phyloP scores from a whole-genome alignment of 257 asterid genomes.

The Jacaranda mimosifolia region DNA sequence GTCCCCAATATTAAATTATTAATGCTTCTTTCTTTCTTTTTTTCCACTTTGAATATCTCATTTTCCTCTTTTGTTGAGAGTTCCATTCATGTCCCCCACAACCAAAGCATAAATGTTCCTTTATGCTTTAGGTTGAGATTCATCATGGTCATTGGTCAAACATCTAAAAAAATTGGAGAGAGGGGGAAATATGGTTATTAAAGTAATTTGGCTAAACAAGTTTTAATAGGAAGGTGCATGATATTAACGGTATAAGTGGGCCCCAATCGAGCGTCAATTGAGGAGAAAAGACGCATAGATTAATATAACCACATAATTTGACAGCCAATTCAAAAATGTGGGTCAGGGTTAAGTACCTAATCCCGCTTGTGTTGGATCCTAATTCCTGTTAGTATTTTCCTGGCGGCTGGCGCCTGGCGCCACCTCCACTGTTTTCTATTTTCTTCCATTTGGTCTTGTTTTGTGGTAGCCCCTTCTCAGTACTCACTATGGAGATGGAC shows the following conservation, averaged over 20 bases:
- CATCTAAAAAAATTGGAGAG: neutral
- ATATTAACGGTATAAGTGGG: neutral
- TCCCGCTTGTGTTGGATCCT: slow-evolving; percentile 37
- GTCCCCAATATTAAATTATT: neutral
- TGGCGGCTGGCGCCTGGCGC: neutral
- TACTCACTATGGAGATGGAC: neutral
- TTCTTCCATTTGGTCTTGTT: neutral
- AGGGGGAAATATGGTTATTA: neutral
- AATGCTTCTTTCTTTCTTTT: neutral
- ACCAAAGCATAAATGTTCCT: neutral
- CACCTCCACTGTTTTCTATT: neutral
- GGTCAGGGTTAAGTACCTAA: slow-evolving; percentile 32
- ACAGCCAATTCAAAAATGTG: slow-evolving; percentile 1
- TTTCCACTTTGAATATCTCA: neutral
- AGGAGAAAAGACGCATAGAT: slow-evolving; percentile 23
- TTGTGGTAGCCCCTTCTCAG: neutral
- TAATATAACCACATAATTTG: neutral
- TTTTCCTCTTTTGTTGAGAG: neutral
- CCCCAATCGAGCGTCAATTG: slow-evolving; percentile 2
- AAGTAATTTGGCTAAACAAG: slow-evolving; percentile 10
- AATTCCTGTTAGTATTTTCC: neutral
- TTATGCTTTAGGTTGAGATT: slow-evolving; percentile 10
- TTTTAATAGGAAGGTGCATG: neutral
- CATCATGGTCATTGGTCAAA: slow-evolving; percentile 7
- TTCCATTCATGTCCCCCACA: slow-evolving; percentile 16